Conservation (phyloP, 352 stramenopile genomes). For the Phytophthora palmivora region DNA sequence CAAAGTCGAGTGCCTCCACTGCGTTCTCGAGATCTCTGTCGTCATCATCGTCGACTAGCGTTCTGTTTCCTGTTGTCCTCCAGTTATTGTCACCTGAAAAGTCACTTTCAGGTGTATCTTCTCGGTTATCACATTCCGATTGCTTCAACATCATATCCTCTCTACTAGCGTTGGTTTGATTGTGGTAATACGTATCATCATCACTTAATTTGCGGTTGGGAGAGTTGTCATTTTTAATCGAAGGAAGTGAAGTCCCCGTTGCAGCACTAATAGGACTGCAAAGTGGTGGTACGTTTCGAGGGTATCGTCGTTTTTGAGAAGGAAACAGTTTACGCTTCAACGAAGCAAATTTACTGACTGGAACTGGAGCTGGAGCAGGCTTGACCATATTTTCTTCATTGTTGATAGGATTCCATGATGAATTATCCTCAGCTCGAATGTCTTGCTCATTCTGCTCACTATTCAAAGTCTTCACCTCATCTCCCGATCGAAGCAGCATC, state of each 20-base stretch:
- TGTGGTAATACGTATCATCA: constrained; percentile 1
- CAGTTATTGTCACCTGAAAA: constrained; percentile 21
- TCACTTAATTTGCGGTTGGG: constrained; percentile 1
- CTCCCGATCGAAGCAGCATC: constrained; percentile 58
- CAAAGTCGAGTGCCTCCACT: constrained; percentile 41
- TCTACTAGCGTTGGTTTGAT: constrained; percentile 11
- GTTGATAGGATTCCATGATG: not conserved
- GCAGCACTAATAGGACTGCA: constrained; percentile 48
- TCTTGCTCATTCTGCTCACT: constrained; percentile 11
- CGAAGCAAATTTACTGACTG: constrained; percentile 46
- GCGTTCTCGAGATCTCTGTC: constrained; percentile 50
- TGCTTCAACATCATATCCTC: not conserved
- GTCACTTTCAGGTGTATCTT: constrained; percentile 23
- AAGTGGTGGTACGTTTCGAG: constrained; percentile 49
- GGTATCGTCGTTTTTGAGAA: constrained; percentile 52
- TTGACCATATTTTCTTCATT: constrained; percentile 6
- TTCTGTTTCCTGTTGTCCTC: constrained; percentile 8
- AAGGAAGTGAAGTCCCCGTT: constrained; percentile 3
- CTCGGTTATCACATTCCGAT: not conserved
- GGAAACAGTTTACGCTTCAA: constrained; percentile 71
- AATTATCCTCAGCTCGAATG: constrained; percentile 18
- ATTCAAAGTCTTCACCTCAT: constrained; percentile 3
- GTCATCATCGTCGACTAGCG: constrained; percentile 39
- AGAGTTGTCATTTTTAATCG: constrained; percentile 5
- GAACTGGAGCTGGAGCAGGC: constrained; percentile 9